Percentiles rank a stretch among this genome's conserved stretches.
These are phyloP conservation scores for Pelargonium nanum DNA, from an alignment of 345 rosid species.

Conservation along the genomic window DNA sequence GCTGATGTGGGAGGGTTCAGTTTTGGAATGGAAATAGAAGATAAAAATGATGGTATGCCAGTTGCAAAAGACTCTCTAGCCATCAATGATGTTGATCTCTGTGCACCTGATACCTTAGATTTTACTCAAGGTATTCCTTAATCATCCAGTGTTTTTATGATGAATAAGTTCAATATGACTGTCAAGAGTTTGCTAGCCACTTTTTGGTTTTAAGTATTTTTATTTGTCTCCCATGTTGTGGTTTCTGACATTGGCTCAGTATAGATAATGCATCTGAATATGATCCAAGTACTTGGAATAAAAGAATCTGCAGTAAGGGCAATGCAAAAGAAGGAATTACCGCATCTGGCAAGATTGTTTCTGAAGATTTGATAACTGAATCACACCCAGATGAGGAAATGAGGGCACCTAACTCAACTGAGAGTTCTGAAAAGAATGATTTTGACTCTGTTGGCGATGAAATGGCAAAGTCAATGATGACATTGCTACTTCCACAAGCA, in stretches of 20 bases:
- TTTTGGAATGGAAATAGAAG: slow-evolving; percentile 14
- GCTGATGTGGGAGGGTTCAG: slow-evolving; percentile 13
- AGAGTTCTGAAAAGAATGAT: slow-evolving; percentile 33
- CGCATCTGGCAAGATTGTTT: slow-evolving; percentile 15
- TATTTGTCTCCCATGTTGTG: slow-evolving; percentile 8
- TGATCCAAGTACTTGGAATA: slow-evolving; percentile 18
- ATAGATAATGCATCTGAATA: slow-evolving; percentile 29
- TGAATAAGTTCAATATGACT: slow-evolving; percentile 11
- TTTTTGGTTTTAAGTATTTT: neutral
- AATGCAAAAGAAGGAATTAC: slow-evolving; percentile 23
- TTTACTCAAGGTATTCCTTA: slow-evolving; percentile 39
- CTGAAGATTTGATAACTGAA: slow-evolving; percentile 31
- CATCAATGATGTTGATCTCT: slow-evolving; percentile 24
- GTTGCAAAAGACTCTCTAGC: slow-evolving; percentile 20
- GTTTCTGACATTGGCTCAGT: slow-evolving; percentile 15
- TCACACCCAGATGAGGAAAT: slow-evolving; percentile 35
- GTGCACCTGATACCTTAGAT: slow-evolving; percentile 57
- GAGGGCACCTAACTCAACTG: slow-evolving; percentile 26
- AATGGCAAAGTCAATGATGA: slow-evolving; percentile 62
- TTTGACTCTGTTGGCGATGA: slow-evolving; percentile 51
- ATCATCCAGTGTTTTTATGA: slow-evolving; percentile 7
- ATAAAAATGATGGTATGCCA: slow-evolving; percentile 20
- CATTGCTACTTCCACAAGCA: slow-evolving; percentile 83
- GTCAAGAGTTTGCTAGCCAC: neutral
- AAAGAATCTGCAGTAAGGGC: slow-evolving; percentile 5